A percentile compares a stretch with the other conserved stretches of the same genome.
These are phyloP conservation scores for Cicer arietinum DNA, from an alignment of 306 rosid genomes.

Conservation along the genomic window DNA sequence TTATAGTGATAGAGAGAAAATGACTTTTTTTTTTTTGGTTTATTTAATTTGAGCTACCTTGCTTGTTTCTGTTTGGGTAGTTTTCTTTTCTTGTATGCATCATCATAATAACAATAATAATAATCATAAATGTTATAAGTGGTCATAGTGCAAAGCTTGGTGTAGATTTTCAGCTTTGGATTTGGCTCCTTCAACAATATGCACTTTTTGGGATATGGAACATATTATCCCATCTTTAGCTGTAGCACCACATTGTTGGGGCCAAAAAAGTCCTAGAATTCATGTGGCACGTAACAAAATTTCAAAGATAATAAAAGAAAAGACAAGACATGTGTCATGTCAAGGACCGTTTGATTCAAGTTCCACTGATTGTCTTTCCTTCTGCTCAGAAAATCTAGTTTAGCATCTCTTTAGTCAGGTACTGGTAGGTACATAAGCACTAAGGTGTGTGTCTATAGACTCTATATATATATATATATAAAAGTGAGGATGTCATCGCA, in stretches of 20 bases:
- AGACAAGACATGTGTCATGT: conserved; percentile 39
- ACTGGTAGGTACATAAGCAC: conserved; percentile 37
- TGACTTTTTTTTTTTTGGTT: conserved; percentile 35
- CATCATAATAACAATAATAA: conserved; percentile 49
- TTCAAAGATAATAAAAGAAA: conserved; percentile 23
- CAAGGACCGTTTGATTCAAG: conserved; percentile 42
- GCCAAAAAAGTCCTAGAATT: conserved; percentile 36
- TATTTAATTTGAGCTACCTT: conserved; percentile 56
- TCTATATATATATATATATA: background rate
- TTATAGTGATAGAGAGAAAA: conserved; percentile 35
- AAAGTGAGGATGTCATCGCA: no score
- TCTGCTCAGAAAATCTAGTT: conserved; percentile 6
- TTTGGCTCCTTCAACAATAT: conserved; percentile 50
- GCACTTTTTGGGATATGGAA: conserved; percentile 53
- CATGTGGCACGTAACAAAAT: conserved; percentile 47
- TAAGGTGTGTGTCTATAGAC: background rate
- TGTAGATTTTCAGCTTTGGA: conserved; percentile 45
- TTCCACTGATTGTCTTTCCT: conserved; percentile 4
- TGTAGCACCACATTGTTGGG: conserved; percentile 45
- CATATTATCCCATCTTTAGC: conserved; percentile 50
- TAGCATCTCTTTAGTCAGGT: conserved; percentile 12
- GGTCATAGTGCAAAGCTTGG: conserved; percentile 60
- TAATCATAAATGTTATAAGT: conserved; percentile 55
- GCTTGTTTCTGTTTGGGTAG: conserved; percentile 51
- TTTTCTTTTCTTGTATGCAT: conserved; percentile 57